These are phyloP conservation scores for Picea sitchensis DNA, from an alignment of 75 land plant species.

Conservation along the genomic window DNA sequence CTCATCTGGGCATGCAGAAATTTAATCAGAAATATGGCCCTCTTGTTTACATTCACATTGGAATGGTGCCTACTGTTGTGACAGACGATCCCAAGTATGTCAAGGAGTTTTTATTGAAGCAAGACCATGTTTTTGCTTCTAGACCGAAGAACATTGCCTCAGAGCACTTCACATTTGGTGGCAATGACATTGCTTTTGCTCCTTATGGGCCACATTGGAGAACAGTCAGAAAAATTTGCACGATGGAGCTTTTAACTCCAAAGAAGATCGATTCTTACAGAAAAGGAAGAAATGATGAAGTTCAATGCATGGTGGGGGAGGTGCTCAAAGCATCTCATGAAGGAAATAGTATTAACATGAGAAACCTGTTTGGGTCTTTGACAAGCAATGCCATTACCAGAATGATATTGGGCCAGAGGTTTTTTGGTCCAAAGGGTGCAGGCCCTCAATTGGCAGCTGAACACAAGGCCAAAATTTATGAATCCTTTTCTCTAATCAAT, in stretches of 20 bases:
- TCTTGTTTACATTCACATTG: slow-evolving; percentile 23
- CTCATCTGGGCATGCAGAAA: slow-evolving; percentile 15
- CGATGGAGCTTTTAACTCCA: slow-evolving; percentile 21
- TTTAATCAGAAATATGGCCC: slow-evolving; percentile 22
- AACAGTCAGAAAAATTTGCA: slow-evolving; percentile 17
- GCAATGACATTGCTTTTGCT: slow-evolving; percentile 24
- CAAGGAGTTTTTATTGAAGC: slow-evolving; percentile 21
- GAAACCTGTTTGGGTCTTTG: slow-evolving; percentile 18
- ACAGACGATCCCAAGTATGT: slow-evolving; percentile 20
- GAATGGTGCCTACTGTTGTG: slow-evolving; percentile 15
- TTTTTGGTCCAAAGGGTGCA: slow-evolving; percentile 22
- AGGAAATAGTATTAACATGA: slow-evolving; percentile 6
- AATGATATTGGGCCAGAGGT: slow-evolving; percentile 24
- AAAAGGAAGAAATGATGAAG: slow-evolving; percentile 21
- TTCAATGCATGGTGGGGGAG: slow-evolving; percentile 15
- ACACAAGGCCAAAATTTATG: slow-evolving; percentile 24
- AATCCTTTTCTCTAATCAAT: slow-evolving; percentile 26
- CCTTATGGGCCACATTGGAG: slow-evolving; percentile 30
- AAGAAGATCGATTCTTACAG: slow-evolving; percentile 20
- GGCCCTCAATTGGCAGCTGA: slow-evolving; percentile 13
- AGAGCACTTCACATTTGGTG: slow-evolving; percentile 22
- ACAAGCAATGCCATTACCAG: slow-evolving; percentile 23
- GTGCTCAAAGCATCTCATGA: neutral
- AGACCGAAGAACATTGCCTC: slow-evolving; percentile 16
- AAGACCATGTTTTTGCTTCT: slow-evolving; percentile 24